phyloP scores from a whole-genome alignment of 345 rosid species.

The Turnera subulata region DNA sequence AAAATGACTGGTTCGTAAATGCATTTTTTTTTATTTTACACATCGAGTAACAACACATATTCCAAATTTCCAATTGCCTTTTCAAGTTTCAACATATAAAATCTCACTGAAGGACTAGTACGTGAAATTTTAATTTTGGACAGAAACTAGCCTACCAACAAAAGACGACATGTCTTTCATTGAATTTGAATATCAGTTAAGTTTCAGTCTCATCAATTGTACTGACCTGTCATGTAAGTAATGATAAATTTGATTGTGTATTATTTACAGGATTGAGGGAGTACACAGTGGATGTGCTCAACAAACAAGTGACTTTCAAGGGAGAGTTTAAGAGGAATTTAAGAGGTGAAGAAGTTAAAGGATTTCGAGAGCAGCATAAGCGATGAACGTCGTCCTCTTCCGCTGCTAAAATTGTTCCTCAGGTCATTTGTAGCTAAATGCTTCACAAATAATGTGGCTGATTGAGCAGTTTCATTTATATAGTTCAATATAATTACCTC shows the following conservation, averaged over 20 bases:
- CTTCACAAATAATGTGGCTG: background rate
- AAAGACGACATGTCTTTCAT: background rate
- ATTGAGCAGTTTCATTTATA: no score
- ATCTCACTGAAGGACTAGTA: no score
- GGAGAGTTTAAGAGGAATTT: constrained; percentile 25
- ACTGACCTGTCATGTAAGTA: no score
- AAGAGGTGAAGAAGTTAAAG: background rate
- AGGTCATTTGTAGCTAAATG: constrained; percentile 14
- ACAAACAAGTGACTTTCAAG: constrained; percentile 35
- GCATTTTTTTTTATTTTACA: no score
- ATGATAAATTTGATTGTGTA: no score
- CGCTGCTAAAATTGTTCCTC: constrained; percentile 10
- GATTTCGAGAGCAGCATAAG: background rate
- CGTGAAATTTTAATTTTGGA: no score
- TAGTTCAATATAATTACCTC: no score
- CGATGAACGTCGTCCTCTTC: constrained; percentile 1
- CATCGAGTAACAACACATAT: background rate
- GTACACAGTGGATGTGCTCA: constrained; percentile 37
- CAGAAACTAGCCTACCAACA: no score
- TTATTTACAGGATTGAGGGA: constrained; percentile 47
- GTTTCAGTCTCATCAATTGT: background rate
- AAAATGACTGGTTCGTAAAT: constrained; percentile 37
- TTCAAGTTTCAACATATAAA: no score
- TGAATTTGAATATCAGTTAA: no score
- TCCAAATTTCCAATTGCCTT: background rate